Evolutionary conservation across 306 rosid genomes (phyloP).

Genomic region (Datisca glomerata): DNA sequence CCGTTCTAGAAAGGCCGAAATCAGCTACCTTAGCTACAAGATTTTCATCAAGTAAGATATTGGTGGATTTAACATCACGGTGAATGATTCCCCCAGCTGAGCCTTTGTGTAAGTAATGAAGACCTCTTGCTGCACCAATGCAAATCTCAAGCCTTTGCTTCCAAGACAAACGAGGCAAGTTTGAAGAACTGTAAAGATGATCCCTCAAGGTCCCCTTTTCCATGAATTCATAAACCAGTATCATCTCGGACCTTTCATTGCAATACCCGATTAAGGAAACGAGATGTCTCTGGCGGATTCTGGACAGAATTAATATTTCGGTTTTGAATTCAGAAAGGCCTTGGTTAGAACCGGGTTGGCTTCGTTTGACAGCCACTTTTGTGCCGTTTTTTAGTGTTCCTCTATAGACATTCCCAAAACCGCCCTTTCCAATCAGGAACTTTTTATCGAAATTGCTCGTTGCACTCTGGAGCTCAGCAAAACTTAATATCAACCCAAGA

Average conservation of each 20-base stretch:
- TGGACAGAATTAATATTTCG: slow-evolving; percentile 34
- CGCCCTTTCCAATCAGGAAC: slow-evolving; percentile 29
- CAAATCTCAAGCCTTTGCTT: slow-evolving; percentile 48
- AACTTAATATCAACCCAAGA: slow-evolving; percentile 29
- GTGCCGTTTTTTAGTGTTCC: slow-evolving; percentile 21
- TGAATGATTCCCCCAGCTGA: slow-evolving; percentile 41
- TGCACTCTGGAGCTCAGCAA: slow-evolving; percentile 23
- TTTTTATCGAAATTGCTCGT: slow-evolving; percentile 28
- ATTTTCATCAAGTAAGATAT: slow-evolving; percentile 35
- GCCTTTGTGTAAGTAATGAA: slow-evolving; percentile 47
- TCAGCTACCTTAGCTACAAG: slow-evolving; percentile 40
- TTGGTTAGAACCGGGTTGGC: slow-evolving; percentile 38
- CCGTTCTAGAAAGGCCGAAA: slow-evolving; percentile 38
- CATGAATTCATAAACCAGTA: slow-evolving; percentile 42
- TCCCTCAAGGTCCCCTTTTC: slow-evolving; percentile 43
- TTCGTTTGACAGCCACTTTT: slow-evolving; percentile 39
- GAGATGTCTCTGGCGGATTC: slow-evolving; percentile 35
- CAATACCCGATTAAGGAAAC: slow-evolving; percentile 51
- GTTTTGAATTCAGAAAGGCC: slow-evolving; percentile 39
- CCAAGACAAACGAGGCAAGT: slow-evolving; percentile 30
- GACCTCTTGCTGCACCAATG: slow-evolving; percentile 40
- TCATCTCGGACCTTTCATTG: slow-evolving; percentile 42
- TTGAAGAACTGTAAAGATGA: slow-evolving; percentile 26
- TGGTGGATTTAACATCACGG: slow-evolving; percentile 40
- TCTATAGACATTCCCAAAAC: slow-evolving; percentile 42